Evolutionary conservation across 2,329 filamentous ascomycete genomes (phyloP), one percentile per base, ranked within the genome.

Genomic region (Colletotrichum lentis): DNA sequence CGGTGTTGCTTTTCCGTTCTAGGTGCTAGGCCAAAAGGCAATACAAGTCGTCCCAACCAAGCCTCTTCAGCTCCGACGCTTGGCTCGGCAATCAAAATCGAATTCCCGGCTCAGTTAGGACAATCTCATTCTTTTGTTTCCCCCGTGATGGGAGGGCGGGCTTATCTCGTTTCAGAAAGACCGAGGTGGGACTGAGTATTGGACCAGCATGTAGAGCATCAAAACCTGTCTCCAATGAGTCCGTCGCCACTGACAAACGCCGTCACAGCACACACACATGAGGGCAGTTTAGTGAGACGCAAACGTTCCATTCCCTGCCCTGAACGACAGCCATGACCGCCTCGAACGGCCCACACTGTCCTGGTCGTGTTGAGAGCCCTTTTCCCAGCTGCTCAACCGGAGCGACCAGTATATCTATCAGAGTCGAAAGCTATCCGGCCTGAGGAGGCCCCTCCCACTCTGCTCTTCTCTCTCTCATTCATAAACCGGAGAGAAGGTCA

Each of bases 301-400:
- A 71, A 68, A 70, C 61, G 69, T 70, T 71, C 62, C 64, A 71
- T 71, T 71, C 62, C 57, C 68, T 71, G 68, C 64, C 64, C 59
- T 69, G 58, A 62, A 41, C 50, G 56, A 58, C 59, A 50, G 67
- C 57, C 62, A 57, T 60, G 39, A 41, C 63, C 67, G 59, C 64
- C 59, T 55, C 22, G 39, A 31, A 62, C 52, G 60, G 39, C 60
- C 55, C 37, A 57, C 62, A 63, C 62, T 63, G 55, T 54, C 69
- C 37, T 58, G 67, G 59, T 61, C 53, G 60, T 64, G 35, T 54
- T 37, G 52, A 52, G 56, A 44, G 39, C 35, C 64, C 59, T 58
- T 60, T 50, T 50, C 41, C 50, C 41, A 31, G 41, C 35, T 56
- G 55, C 62, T 49, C 56, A 49, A 10, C 31, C 35, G 46, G 50